Evolutionary conservation across 192 early-diverging fungal genomes (phyloP), one percentile per base, ranked within the genome.

Genomic region (Phlyctochytrium arcticum): DNA sequence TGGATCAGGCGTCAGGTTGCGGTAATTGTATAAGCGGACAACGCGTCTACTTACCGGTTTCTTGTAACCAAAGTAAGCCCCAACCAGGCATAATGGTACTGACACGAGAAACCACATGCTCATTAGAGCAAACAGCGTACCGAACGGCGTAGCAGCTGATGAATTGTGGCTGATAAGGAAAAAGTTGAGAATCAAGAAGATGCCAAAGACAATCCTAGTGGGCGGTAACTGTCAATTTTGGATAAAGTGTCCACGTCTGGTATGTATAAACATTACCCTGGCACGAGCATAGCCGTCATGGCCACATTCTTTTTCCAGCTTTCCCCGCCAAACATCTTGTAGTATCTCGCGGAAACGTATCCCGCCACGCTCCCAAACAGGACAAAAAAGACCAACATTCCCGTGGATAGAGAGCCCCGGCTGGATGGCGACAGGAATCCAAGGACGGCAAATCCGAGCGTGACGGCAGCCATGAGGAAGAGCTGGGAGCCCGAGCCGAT

Each of bases 301-400:
- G 91, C 60, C 21, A 96, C 87, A 57, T 94, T 97, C 42, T 76
- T 73, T 67, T 88, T 91, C 86, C 92, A 92, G n/a, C 83, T 73
- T 42, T 89, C 88, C 21, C 96, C 96, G 8, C 89, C 90, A 73
- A 91, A 90, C 86, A 94, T 92, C 70, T 96, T 95, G 75, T 97
- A 98, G 30, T 89, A 51, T 46, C 93, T 83, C 3, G 94, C 90
- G 5, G 94, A 92, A 44, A 88, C 79, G 69, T 88, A 97, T 10
- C 96, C 96, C n/a, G 94, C 88, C 46, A 90, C 80, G 35, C 84
- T 82, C 6, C 88, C 89, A 77, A 92, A 98, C 36, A 90, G 46
- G 63, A 98, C 89, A 71, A 92, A 97, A 62, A 96, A 91, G 39
- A 94, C 75, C 51, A 98, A 80, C 88, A 96, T 95, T 29, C 92